Evolutionary conservation across 2,329 filamentous ascomycete species (phyloP), one percentile per base, ranked within the genome.

Genomic region (Talaromyces sp.): DNA sequence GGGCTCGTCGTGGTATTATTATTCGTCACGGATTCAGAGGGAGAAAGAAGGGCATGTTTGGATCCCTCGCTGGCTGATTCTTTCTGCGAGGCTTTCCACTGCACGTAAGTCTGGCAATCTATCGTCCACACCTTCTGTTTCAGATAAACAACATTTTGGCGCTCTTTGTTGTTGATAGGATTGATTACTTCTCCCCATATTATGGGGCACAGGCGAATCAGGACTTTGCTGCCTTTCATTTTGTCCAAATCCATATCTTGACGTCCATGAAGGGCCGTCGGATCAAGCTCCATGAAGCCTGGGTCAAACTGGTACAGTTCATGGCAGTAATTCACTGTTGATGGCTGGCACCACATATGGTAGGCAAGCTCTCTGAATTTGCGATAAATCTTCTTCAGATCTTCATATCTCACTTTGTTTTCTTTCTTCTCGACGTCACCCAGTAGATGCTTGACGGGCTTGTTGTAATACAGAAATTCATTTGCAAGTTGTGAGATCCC

Each of bases 281-380:
- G 13, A 25, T 64, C 29, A 17, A 64, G 43, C 15, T 59, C 62
- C 62, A 59, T 59, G 5, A 7, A 43, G 0, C 29, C 31, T 13
- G 54, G 43, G 5, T 59, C 29, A 4, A 64, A 64, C 1, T 2
- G 3, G 5, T 22, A 10, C 36, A 22, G 1, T 1, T 3, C 43
- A 1, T 27, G 15, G 7, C 1, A 25, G 5, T 13, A 34, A 1
- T 0, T 7, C 5, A 64, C 19, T 1, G 5, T 31, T 0, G 54
- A 58, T 1, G 62, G 62, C 10, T 59, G 62, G 7, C 40, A 64
- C 51, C 38, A 59, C 62, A 64, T 64, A 34, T 59, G 56, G 6
- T 51, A 64, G 0, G 43, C 54, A 5, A 64, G 2, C 43, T 64
- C 62, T 13, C 62, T 15, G 19, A 59, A 58, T 13, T 43, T 58